These are phyloP conservation scores for Monosporascus sp. DNA, from an alignment of 2,329 filamentous ascomycete genomes.

Conservation along the genomic window DNA sequence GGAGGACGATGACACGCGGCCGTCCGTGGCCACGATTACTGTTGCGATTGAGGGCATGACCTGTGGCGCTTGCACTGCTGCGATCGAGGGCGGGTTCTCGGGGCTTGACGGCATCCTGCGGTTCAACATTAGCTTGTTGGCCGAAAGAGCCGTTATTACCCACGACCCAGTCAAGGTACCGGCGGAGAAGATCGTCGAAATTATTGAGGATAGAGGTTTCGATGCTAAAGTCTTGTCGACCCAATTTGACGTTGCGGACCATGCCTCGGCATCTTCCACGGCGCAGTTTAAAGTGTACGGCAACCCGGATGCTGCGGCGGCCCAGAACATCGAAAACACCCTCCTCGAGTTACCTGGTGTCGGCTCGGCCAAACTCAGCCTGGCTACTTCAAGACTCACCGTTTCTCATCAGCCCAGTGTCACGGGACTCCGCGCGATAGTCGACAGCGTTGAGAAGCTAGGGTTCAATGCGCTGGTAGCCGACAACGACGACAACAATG, in stretches of 20 bases:
- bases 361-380: conserved; percentile 64
- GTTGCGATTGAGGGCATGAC: conserved; percentile 95
- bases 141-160: conserved; percentile 82
- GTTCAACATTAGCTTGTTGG: conserved; percentile 92
- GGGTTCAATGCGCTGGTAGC: conserved; percentile 87
- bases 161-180: conserved; percentile 71
- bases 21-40: conserved; percentile 64
- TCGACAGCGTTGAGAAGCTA: conserved; percentile 72
- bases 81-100: conserved; percentile 77
- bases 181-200: conserved; percentile 69
- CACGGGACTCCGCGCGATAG: conserved; percentile 74
- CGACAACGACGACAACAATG: conserved; percentile 92
- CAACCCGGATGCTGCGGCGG: conserved; percentile 63
- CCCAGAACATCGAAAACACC: conserved; percentile 63
- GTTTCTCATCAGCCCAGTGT: conserved; percentile 67
- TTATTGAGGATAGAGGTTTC: conserved; percentile 86
- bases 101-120: conserved; percentile 71
- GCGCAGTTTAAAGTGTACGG: conserved; percentile 84
- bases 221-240: conserved; percentile 80
- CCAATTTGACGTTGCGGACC: conserved; percentile 51
- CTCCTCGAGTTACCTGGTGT: conserved; percentile 65
- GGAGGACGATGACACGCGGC: conserved; percentile 24
- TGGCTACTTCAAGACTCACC: conserved; percentile 67
- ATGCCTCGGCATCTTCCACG: conserved; percentile 51
- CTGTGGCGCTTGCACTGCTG: conserved; percentile 91